These are phyloP conservation scores for Hanseniaspora taiwanica DNA, from an alignment of 805 yeast species.

Conservation along the genomic window DNA sequence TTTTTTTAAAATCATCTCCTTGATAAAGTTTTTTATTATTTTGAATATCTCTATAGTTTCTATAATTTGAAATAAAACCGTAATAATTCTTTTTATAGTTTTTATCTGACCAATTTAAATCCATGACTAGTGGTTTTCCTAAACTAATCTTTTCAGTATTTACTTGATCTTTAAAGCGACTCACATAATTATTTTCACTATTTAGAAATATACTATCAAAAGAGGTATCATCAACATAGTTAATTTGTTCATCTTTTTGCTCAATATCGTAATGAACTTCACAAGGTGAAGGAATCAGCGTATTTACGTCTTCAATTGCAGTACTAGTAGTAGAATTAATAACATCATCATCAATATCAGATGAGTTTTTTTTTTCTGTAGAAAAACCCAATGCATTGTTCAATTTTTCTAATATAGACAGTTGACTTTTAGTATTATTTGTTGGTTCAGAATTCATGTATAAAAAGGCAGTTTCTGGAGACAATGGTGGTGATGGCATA, in stretches of 20 bases:
- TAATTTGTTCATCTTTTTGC: too few relatives aligned
- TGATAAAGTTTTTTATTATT: too few relatives aligned
- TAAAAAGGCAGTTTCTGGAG: slow-evolving; percentile 29
- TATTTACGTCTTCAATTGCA: too few relatives aligned
- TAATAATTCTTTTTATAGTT: neutral
- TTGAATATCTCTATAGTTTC: neutral
- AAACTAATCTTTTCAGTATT: neutral
- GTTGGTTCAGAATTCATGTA: slow-evolving; percentile 25
- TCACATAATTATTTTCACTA: too few relatives aligned
- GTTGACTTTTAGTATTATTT: too few relatives aligned
- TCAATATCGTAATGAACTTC: too few relatives aligned
- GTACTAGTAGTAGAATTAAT: too few relatives aligned
- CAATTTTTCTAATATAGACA: slow-evolving; percentile 19
- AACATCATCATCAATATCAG: too few relatives aligned
- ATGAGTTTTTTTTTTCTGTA: neutral
- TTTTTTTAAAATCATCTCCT: too few relatives aligned
- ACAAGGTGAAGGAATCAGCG: too few relatives aligned
- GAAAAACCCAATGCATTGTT: neutral
- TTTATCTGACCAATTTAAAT: neutral
- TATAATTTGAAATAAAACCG: neutral
- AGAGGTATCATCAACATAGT: neutral
- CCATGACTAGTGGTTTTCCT: neutral
- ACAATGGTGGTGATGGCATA: slow-evolving; percentile 34
- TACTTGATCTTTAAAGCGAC: too few relatives aligned
- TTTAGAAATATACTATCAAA: neutral